phyloP scores from a whole-genome alignment of 1,284 basidiomycete species.

The Rhodotorula sp. region DNA sequence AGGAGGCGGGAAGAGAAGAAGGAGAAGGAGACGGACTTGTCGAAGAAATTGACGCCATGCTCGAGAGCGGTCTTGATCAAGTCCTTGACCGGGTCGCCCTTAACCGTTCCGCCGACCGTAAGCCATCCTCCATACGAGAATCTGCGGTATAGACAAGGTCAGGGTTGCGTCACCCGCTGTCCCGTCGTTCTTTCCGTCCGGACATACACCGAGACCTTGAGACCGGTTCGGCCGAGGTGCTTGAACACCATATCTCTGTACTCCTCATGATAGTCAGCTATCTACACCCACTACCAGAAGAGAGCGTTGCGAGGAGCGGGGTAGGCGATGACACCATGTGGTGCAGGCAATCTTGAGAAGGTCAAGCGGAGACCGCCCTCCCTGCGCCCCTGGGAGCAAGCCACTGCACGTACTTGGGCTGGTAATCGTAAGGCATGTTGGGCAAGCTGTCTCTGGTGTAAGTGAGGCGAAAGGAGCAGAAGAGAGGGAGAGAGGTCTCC shows the following conservation, averaged over 20 bases:
- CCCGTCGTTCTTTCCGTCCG: background rate
- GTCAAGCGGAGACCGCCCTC: background rate
- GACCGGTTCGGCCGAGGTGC: constrained; percentile 21
- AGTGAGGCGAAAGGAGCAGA: background rate
- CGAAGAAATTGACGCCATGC: constrained; percentile 3
- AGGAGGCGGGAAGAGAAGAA: constrained; percentile 16
- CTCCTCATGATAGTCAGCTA: background rate
- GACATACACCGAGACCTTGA: constrained; percentile 20
- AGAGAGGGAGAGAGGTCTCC: background rate
- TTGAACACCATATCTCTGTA: constrained; percentile 31
- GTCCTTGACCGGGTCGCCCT: constrained; percentile 43
- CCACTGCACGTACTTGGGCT: constrained; percentile 6
- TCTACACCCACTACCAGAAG: no score
- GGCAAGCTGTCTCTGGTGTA: background rate
- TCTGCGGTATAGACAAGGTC: background rate
- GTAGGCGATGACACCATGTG: constrained; percentile 1
- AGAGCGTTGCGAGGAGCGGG: background rate
- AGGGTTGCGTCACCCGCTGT: background rate
- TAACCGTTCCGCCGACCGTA: constrained; percentile 25
- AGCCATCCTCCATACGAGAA: constrained; percentile 36
- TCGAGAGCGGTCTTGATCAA: constrained; percentile 52
- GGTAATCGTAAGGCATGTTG: constrained; percentile 26
- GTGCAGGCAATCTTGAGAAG: background rate
- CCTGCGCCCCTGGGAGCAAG: background rate
- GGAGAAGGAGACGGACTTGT: background rate